Base-by-base conservation (phyloP, 306 rosid species). In the Amphicarpaea edgeworthii region DNA sequence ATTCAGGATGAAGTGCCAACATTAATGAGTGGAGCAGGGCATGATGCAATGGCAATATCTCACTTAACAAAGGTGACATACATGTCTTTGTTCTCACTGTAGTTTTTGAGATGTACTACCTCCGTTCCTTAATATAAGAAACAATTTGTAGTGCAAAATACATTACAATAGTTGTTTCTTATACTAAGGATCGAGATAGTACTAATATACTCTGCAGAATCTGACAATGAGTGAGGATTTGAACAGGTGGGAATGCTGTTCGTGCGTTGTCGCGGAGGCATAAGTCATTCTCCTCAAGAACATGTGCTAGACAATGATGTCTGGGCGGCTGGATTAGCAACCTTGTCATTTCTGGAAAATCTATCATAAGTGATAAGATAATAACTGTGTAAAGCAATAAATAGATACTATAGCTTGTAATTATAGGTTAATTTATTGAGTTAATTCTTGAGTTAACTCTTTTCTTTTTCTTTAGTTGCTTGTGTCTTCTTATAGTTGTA, bases 21-120 rank as follows among this genome's bases (percentile, higher is more conserved):
- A 38, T 68, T 95, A 62, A 95, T 90, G 96, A 95, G 98, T 77
- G 97, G 97, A 58, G 98, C 98, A 21, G 97, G 97, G 12, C 98
- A 92, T 40, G 98, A 95, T 82, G 96, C 97, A 24, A 95, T 95
- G 98, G 97, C 97, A 41, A 87, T 95, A 81, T 90, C 97, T 71
- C 97, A 78, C 83, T 84, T 95, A 65, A 92, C 98, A 6, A 92
- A 90, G 97, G 98, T 87, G 70, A 73, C 60, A 64, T 12, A 20
- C n/a, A n/a, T n/a, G n/a, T 60, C 42, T 81, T 69, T 57, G 46
- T 19, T 30, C 26, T 38, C 43, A 26, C 7, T 24, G 12, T 7
- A 8, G 21, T 32, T 34, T 24, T 66, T 69, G 50, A 43, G n/a
- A 64, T 49, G 32, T 79, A n/a, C n/a, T n/a, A n/a, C n/a, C n/a